These are phyloP conservation scores for Coemansia sp. DNA, from an alignment of 192 early-diverging fungal species.

Conservation along the genomic window DNA sequence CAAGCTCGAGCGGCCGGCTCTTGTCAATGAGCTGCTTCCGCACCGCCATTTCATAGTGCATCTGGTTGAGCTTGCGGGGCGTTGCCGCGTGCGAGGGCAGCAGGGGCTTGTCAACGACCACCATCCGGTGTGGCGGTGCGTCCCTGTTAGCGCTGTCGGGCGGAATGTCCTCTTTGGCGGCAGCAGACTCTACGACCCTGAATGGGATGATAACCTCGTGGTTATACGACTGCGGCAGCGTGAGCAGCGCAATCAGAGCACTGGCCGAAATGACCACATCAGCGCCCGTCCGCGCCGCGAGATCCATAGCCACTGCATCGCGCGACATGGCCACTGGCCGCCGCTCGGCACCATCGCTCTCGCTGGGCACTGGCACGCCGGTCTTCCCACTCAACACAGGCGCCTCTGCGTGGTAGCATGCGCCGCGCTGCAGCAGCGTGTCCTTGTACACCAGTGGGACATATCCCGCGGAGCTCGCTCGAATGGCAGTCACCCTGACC, in stretches of 20 bases:
- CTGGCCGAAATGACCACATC: slow-evolving; percentile 39
- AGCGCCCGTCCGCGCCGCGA: slow-evolving; percentile 22
- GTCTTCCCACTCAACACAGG: neutral
- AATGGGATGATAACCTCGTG: slow-evolving; percentile 41
- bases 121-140: slow-evolving; percentile 5
- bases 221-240: slow-evolving; percentile 34
- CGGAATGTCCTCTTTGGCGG: neutral
- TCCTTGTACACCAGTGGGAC: slow-evolving; percentile 34
- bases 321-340: slow-evolving; percentile 15
- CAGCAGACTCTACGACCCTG: slow-evolving; percentile 6
- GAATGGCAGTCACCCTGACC: slow-evolving; percentile 28
- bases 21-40: slow-evolving; percentile 11
- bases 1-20: slow-evolving; percentile 11
- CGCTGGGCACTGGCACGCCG: neutral
- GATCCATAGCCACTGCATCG: slow-evolving; percentile 17
- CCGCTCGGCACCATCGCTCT: neutral
- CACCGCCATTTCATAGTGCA: slow-evolving; percentile 22
- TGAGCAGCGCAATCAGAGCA: slow-evolving; percentile 35
- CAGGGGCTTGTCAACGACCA: slow-evolving; percentile 36
- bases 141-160: neutral
- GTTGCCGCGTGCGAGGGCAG: slow-evolving; percentile 24
- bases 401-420: slow-evolving; percentile 16
- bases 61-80: slow-evolving; percentile 29
- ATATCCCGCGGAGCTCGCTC: slow-evolving; percentile 23
- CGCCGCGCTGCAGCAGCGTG: slow-evolving; percentile 42